Evolutionary conservation across 2,329 filamentous ascomycete genomes (phyloP), one percentile per base, ranked within the genome.

Genomic region (Hypoxylon sp.): DNA sequence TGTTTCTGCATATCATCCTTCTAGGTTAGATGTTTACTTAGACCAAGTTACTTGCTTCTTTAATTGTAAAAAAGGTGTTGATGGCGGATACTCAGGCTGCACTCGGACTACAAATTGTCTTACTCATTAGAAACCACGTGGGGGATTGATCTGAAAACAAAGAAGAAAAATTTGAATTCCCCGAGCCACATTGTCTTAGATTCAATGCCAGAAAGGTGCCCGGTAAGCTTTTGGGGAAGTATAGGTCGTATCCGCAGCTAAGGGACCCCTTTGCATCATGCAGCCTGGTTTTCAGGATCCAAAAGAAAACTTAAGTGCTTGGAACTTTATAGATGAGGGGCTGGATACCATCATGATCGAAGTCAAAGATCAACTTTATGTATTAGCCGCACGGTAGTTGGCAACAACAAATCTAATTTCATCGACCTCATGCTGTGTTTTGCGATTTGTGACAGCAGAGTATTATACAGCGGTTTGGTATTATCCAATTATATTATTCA

Each of bases 401-500:
- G 14, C 25, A 46, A 52, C 17, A 60, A 28, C 28, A 56, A 60
- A 38, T 32, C 9, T 57, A 21, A 19, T 62, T 36, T 51, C 48
- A 28, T 59, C 10, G 23, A 49, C 17, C 25, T 11, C 50, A 45
- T 59, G 30, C 41, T n/a, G 34, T 17, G 14, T 13, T 45, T 46
- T 25, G 30, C 17, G 14, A 60, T 53, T 55, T 55, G 67, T 69
- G 53, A 67, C 67, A 69, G 52, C 32, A 53, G 34, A 11, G 43
- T 66, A 66, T 69, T 66, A 69, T 61, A 58, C 60, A 58, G 46
- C 38, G 43, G 19, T 59, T 58, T 17, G 11, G 28, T 28, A 14
- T 63, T 60, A 52, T 61, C 67, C 60, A 69, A 69, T 69, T 25
- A 41, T 28, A 56, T 61, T 23, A 59, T 58, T 34, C 30, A 60